A percentile compares a stretch with the other conserved stretches of the same genome.
phyloP scores from a whole-genome alignment of 352 stramenopile species.

The Pythium apleroticum region DNA sequence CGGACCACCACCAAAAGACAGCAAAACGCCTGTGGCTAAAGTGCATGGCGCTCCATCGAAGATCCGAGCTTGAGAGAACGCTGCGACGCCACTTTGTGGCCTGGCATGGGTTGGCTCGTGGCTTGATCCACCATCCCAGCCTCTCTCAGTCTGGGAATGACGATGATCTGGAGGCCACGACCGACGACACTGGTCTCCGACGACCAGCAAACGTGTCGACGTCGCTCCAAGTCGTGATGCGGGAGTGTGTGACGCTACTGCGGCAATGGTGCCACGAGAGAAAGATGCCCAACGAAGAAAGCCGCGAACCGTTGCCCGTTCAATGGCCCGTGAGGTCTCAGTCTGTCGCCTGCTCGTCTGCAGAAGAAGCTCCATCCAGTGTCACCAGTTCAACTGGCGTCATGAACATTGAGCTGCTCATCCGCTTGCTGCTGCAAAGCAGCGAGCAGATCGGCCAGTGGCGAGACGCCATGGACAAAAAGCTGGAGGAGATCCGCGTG shows the following conservation, averaged over 20 bases:
- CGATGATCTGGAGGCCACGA: neutral
- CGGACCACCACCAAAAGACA: neutral
- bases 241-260: constrained; percentile 14
- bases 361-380: neutral
- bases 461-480: constrained; percentile 46
- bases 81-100: neutral
- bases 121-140: neutral
- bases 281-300: neutral
- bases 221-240: constrained; percentile 7
- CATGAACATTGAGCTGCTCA: constrained; percentile 12
- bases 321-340: neutral
- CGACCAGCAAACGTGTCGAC: constrained; percentile 1
- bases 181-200: neutral
- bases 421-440: constrained; percentile 30
- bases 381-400: neutral
- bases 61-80: neutral
- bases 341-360: neutral
- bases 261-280: neutral
- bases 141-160: neutral
- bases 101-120: neutral
- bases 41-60: neutral
- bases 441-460: constrained; percentile 48
- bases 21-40: neutral
- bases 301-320: neutral
- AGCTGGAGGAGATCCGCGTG: constrained; percentile 41